phyloP scores from a whole-genome alignment of 192 early-diverging fungal genomes.

The Rhizoclosmatium sp. region DNA sequence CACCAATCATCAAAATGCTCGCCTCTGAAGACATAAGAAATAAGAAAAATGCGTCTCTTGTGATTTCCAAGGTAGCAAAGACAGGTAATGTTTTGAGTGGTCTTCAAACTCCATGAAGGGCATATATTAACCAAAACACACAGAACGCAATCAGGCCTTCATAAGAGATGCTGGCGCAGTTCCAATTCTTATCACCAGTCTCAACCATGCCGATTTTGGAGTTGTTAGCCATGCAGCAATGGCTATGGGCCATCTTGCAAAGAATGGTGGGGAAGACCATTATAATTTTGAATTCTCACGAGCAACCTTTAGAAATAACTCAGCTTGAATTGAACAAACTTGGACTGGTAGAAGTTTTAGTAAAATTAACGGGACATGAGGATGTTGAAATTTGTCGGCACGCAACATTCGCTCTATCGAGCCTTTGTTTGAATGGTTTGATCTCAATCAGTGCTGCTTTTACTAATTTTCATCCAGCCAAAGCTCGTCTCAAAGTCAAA shows the following conservation, averaged over 20 bases:
- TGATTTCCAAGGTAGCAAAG: slow-evolving; percentile 45
- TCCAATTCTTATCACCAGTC: slow-evolving; percentile 37
- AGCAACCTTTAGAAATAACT: slow-evolving; percentile 45
- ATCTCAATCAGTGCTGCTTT: not conserved
- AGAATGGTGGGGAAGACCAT: slow-evolving; percentile 47
- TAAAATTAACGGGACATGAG: slow-evolving; percentile 52
- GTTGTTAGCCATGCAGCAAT: slow-evolving; percentile 52
- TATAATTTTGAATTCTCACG: not conserved
- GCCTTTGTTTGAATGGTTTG: slow-evolving; percentile 53
- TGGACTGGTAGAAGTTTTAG: slow-evolving; percentile 49
- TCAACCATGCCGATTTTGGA: slow-evolving; percentile 42
- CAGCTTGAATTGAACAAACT: slow-evolving; percentile 60
- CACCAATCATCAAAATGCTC: slow-evolving; percentile 47
- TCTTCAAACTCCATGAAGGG: not conserved
- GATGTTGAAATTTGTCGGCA: slow-evolving; percentile 54
- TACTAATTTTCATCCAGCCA: slow-evolving; percentile 37
- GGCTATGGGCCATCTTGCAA: slow-evolving; percentile 50
- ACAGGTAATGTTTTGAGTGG: slow-evolving; percentile 33
- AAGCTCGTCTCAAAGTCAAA: slow-evolving; percentile 50
- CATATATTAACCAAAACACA: not conserved
- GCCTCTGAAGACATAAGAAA: slow-evolving; percentile 46
- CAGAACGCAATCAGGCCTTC: slow-evolving; percentile 52
- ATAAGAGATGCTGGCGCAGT: slow-evolving; percentile 54
- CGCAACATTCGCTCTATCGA: slow-evolving; percentile 51
- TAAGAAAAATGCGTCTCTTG: slow-evolving; percentile 48